Evolutionary conservation across 306 rosid species (phyloP).

Genomic region (Spatholobus suberectus): DNA sequence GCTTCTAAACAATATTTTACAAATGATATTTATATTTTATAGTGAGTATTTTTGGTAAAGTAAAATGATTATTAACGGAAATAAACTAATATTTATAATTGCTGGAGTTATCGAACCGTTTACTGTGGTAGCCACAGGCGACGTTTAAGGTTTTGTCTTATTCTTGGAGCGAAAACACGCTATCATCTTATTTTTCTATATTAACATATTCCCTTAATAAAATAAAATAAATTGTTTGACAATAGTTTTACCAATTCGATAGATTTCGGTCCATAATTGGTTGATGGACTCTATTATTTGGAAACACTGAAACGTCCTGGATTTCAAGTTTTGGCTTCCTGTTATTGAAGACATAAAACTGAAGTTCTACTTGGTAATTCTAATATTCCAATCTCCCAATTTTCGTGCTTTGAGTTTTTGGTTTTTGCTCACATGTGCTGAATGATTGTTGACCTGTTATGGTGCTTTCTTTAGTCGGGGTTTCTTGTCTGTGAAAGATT

Average conservation of each 20-base stretch:
- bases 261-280: not conserved
- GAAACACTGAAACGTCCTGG: not conserved
- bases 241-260: too few relatives aligned
- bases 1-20: too few relatives aligned
- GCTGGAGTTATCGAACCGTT: not conserved
- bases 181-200: not conserved
- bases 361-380: constrained; percentile 3
- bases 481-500: not conserved
- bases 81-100: not conserved
- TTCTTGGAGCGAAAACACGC: not conserved
- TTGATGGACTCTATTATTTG: not conserved
- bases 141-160: not conserved
- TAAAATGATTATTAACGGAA: too few relatives aligned
- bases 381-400: not conserved
- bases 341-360: not conserved
- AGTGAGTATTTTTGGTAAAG: too few relatives aligned
- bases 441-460: not conserved
- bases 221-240: not conserved
- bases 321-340: not conserved
- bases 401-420: not conserved
- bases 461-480: not conserved
- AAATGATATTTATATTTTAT: too few relatives aligned
- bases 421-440: not conserved
- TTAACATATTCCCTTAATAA: not conserved
- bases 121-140: not conserved